Base-by-base conservation (phyloP, 345 rosid genomes). In the Brassica cretica region DNA sequence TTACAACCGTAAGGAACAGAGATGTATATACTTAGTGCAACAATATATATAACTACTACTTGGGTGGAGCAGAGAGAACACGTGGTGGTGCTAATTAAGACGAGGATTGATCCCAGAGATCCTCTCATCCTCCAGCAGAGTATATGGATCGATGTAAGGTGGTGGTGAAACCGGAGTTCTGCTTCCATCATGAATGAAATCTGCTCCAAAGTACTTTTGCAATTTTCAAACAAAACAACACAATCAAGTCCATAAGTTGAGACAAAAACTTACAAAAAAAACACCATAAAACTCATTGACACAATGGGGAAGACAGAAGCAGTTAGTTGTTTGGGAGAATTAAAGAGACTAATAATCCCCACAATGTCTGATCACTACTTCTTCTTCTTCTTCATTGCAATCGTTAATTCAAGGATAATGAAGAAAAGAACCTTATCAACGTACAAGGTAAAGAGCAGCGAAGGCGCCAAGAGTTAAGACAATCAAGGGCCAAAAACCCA, bases 401-500 rank as follows among this genome's bases (percentile, higher is more conserved):
- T 51, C 6, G 19, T 51, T 51, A 12, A 46, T 39, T 39, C 12
- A 39, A 39, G 46, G 53, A 12, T 5, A 46, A 46, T 46, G 6
- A 12, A 46, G 66, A 64, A 25, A 46, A 5, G 29, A 72, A 71
- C 37, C 32, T 24, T 15, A 72, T 55, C n/a, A 41, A 81, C 91
- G 87, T 88, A 93, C 99, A 11, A 90, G 75, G 88, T 88, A 91
- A 66, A 95, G 86, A 16, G 90, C 94, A 55, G 87, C 88, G 83
- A 93, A 93, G 76, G 82, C 76, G 15, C 87, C 90, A 15, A 87
- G 82, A 14, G 96, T 91, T 80, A 86, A 39, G 71, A 95, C 82
- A 32, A 91, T 88, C 90, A 93, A 70, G 0, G 98, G 98, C 91
- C 97, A 85, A 79, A 95, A 93, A 53, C 82, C 91, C 79, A 93